These are phyloP conservation scores for Rauvolfia tetraphylla DNA, from an alignment of 257 asterid species.

Conservation along the genomic window DNA sequence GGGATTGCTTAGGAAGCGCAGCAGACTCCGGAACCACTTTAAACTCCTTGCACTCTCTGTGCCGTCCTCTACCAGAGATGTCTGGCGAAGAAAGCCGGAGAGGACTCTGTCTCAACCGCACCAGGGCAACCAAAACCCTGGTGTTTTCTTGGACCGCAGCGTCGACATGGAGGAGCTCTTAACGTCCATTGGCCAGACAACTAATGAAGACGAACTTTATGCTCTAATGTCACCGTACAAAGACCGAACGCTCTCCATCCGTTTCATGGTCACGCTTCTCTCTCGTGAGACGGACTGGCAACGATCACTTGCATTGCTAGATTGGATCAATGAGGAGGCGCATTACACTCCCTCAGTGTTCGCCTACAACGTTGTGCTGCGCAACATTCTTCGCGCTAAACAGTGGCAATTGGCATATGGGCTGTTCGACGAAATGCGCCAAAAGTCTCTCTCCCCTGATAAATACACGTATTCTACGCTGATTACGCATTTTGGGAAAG, in stretches of 20 bases:
- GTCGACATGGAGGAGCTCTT: conserved; percentile 74
- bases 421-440: conserved; percentile 95
- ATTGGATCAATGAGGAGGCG: conserved; percentile 86
- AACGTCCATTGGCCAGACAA: conserved; percentile 51
- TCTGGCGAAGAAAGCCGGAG: conserved; percentile 44
- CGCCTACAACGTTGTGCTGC: conserved; percentile 89
- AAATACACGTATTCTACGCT: conserved; percentile 86
- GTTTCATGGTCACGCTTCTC: conserved; percentile 79
- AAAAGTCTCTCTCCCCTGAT: conserved; percentile 68
- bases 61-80: conserved; percentile 29
- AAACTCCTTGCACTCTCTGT: conserved; percentile 37
- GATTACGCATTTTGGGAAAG: conserved; percentile 79
- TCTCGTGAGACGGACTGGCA: conserved; percentile 88
- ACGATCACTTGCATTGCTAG: conserved; percentile 82
- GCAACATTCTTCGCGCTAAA: conserved; percentile 73
- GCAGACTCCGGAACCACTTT: conserved; percentile 23
- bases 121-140: conserved; percentile 25
- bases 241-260: conserved; percentile 50
- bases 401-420: conserved; percentile 74
- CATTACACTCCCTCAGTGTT: conserved; percentile 72
- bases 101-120: conserved; percentile 9
- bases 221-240: conserved; percentile 67
- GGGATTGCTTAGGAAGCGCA: conserved; percentile 7
- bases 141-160: conserved; percentile 46
- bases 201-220: conserved; percentile 63